phyloP scores from a whole-genome alignment of 257 asterid species.

The Solanum pennellii region DNA sequence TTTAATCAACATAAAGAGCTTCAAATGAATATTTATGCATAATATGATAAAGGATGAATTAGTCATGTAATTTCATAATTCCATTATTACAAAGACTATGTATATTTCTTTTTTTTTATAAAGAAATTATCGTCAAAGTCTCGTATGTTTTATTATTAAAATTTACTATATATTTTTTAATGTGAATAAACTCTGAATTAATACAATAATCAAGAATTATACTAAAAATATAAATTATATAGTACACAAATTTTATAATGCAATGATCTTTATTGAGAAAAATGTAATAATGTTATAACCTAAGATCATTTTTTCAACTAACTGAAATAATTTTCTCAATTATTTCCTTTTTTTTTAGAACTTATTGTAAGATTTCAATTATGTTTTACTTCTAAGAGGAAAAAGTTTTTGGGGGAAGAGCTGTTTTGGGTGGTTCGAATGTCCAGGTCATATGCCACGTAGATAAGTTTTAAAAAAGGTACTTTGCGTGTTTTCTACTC shows the following conservation, averaged over 20 bases:
- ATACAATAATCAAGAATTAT: too few relatives aligned
- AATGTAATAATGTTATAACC: too few relatives aligned
- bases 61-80: not conserved
- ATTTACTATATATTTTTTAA: too few relatives aligned
- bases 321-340: not conserved
- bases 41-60: not conserved
- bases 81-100: not conserved
- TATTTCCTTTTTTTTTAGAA: too few relatives aligned
- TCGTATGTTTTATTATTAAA: too few relatives aligned
- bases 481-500: slow-evolving; percentile 62
- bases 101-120: too few relatives aligned
- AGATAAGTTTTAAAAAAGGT: not conserved
- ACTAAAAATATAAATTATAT: too few relatives aligned
- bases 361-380: too few relatives aligned
- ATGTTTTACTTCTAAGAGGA: not conserved
- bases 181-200: too few relatives aligned
- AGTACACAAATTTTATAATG: too few relatives aligned
- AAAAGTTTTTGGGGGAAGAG: not conserved
- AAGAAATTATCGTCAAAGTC: too few relatives aligned
- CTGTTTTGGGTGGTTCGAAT: not conserved
- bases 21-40: not conserved
- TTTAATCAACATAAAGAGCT: not conserved
- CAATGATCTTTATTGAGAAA: not conserved
- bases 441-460: slow-evolving; percentile 47
- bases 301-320: too few relatives aligned